Evolutionary conservation across 2,329 filamentous ascomycete species (phyloP).

Genomic region (Pleomassaria siparia): DNA sequence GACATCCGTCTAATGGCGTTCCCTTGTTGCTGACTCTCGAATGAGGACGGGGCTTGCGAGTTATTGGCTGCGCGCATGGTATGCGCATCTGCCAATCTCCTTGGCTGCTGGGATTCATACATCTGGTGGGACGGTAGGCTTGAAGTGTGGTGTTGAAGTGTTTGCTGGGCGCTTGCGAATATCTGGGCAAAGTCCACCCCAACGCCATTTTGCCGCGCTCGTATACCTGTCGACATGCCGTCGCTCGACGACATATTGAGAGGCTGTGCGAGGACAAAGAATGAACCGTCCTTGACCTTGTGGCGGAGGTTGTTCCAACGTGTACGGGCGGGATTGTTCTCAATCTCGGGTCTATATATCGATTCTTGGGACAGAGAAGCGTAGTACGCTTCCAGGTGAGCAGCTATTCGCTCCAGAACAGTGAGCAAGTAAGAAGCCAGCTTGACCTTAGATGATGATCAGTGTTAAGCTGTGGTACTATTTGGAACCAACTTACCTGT

Average conservation of each 20-base stretch:
- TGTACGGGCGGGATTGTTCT: conserved; percentile 55
- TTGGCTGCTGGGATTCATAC: conserved; percentile 3
- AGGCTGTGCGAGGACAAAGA: conserved; percentile 50
- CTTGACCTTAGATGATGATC: conserved; percentile 33
- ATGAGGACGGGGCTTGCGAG: conserved; percentile 13
- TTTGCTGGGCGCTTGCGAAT: conserved; percentile 19
- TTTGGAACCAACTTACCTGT: conserved; percentile 5
- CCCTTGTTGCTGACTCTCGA: conserved; percentile 17
- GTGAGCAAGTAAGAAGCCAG: conserved; percentile 52
- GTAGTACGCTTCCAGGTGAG: conserved; percentile 55
- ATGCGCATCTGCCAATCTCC: conserved; percentile 18
- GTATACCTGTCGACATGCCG: conserved; percentile 5
- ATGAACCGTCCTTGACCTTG: conserved; percentile 53
- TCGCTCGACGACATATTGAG: conserved; percentile 9
- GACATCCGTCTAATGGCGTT: conserved; percentile 18
- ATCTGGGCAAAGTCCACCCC: conserved; percentile 20
- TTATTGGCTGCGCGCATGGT: conserved; percentile 15
- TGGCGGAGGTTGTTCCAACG: conserved; percentile 54
- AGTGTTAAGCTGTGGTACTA: neutral
- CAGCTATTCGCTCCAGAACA: conserved; percentile 55
- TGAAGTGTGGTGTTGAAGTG: conserved; percentile 10
- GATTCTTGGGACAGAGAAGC: conserved; percentile 52
- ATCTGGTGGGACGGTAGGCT: neutral
- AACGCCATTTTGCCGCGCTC: conserved; percentile 8
- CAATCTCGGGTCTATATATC: conserved; percentile 54